Percentiles rank a stretch among this genome's conserved stretches.
phyloP scores from a whole-genome alignment of 768 basidiomycete genomes.

The Megacollybia marginata region DNA sequence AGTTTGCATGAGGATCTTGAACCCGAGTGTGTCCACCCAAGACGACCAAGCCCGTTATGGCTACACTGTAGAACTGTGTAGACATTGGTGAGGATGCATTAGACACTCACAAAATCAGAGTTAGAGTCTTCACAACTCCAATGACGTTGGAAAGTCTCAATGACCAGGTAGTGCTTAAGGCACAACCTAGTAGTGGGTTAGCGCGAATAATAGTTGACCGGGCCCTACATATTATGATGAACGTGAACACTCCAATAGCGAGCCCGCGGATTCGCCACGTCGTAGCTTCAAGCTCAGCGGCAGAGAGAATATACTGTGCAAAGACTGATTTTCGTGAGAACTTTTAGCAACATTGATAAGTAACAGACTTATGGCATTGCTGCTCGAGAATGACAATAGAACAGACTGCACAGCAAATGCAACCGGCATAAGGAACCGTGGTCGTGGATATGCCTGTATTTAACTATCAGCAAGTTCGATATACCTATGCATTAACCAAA shows the following conservation, averaged over 20 bases:
- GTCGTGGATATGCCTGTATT: slow-evolving; percentile 32
- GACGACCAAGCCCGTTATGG: slow-evolving; percentile 53
- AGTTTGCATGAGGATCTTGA: slow-evolving; percentile 50
- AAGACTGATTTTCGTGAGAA: slow-evolving; percentile 10
- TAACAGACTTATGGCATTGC: slow-evolving; percentile 27
- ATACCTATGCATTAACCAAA: slow-evolving; percentile 4
- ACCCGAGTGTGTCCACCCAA: slow-evolving; percentile 50
- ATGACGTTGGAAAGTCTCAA: slow-evolving; percentile 27
- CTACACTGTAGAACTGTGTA: slow-evolving; percentile 23
- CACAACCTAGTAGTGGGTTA: slow-evolving; percentile 16
- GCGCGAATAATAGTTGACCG: neutral
- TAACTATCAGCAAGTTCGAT: slow-evolving; percentile 1
- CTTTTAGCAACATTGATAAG: slow-evolving; percentile 15
- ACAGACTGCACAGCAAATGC: slow-evolving; percentile 35
- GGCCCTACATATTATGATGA: slow-evolving; percentile 21
- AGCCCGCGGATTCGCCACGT: slow-evolving; percentile 28
- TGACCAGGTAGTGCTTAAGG: slow-evolving; percentile 28
- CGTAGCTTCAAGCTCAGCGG: slow-evolving; percentile 19
- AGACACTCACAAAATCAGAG: slow-evolving; percentile 21
- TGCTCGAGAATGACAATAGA: slow-evolving; percentile 27
- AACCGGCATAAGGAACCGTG: slow-evolving; percentile 34
- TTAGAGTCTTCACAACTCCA: slow-evolving; percentile 24
- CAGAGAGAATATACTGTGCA: slow-evolving; percentile 27
- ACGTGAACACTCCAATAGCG: slow-evolving; percentile 25
- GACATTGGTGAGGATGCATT: neutral